These are phyloP conservation scores for Canariomyces notabilis DNA, from an alignment of 2,329 filamentous ascomycete species.

Conservation along the genomic window DNA sequence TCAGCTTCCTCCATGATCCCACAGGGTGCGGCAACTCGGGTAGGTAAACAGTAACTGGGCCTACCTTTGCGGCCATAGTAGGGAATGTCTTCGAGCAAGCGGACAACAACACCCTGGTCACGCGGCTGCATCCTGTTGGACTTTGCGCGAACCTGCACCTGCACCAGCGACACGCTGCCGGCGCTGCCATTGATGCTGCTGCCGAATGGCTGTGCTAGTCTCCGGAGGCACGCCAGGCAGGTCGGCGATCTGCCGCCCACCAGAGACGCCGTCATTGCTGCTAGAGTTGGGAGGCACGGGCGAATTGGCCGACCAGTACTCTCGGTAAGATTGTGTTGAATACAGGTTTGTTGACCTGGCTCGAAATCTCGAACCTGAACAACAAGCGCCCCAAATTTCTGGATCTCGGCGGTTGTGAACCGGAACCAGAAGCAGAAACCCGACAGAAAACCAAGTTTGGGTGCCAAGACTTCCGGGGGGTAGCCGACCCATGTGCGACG, in stretches of 20 bases:
- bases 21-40: background rate
- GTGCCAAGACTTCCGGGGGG: too few species aligned
- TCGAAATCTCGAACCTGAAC: too few species aligned
- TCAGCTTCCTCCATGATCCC: conserved; percentile 8
- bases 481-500: too few species aligned
- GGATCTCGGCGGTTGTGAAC: too few species aligned
- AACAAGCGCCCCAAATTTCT: too few species aligned
- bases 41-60: background rate
- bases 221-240: conserved; percentile 27
- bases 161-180: conserved; percentile 26
- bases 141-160: conserved; percentile 36
- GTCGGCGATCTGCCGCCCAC: conserved; percentile 23
- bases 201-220: conserved; percentile 20
- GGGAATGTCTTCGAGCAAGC: conserved; percentile 37
- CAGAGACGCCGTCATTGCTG: conserved; percentile 22
- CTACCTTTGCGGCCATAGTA: conserved; percentile 37
- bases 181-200: conserved; percentile 16
- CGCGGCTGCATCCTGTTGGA: conserved; percentile 33
- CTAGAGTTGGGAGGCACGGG: conserved; percentile 1
- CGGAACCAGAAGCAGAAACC: too few species aligned
- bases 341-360: too few species aligned
- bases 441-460: too few species aligned
- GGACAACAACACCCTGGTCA: conserved; percentile 40
- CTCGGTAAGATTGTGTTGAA: too few species aligned
- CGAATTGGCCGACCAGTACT: too few species aligned